Base-by-base conservation (phyloP, 345 rosid species). In the Sonneratia caseolaris region DNA sequence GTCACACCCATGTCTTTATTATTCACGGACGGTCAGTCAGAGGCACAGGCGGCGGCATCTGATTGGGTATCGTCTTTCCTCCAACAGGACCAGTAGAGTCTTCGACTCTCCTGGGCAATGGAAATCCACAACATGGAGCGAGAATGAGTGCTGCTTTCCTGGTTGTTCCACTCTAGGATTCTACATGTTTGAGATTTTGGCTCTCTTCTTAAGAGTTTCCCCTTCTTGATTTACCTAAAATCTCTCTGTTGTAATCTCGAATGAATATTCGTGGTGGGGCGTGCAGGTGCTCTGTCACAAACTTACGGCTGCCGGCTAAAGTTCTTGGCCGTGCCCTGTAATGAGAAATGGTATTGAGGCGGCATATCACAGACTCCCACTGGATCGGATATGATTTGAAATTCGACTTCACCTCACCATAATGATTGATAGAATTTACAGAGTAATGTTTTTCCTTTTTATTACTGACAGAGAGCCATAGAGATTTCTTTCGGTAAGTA, bases 31-130 rank as follows among this genome's bases (percentile, higher is more conserved):
- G 15, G 22, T 0, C 86, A 85, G 62, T 75, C 79, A 0, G 86
- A 81, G 59, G 65, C 82, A 64, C 79, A 68, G 72, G 79, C 69
- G 7, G 84, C 89, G 4, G 89, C 82, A 53, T 82, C 82, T 35
- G 89, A 87, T 62, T 95, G 97, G 97, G 81, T 91, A 56, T 88
- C 84, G 19, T 69, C 84, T 51, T 80, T 81, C 18, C 73, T 87
- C 71, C 53, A 68, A 43, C 66, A 57, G 69, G 85, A 82, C 51
- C 85, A 72, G 76, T 84, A 81, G 79, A 77, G 69, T n/a, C 37
- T 32, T 32, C 18, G 56, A 22, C 37, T 37, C 59, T 22, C 53
- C 55, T 42, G 32, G 32, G 32, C 0, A 27, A 27, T 27, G 4
- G 56, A 69, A 70, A 61, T 32, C 65, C 37, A 13, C 15, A 62